These are phyloP conservation scores for Tripidium arundinaceum DNA, from an alignment of 202 grass and related monocot genomes.

Conservation along the genomic window DNA sequence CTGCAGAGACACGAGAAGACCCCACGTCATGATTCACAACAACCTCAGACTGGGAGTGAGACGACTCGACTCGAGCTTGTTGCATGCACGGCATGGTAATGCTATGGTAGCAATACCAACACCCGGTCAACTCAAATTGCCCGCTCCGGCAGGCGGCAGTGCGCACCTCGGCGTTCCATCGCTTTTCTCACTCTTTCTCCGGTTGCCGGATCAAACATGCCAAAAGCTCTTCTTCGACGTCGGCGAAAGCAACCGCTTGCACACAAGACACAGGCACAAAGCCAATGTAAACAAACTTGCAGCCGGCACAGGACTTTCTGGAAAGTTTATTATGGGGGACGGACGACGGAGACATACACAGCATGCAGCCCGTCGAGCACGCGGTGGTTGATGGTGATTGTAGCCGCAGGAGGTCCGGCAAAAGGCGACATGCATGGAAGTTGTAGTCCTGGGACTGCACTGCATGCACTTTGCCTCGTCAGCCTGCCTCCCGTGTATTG, in stretches of 20 bases:
- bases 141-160: neutral
- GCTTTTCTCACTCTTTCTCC: neutral
- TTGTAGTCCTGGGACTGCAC: neutral
- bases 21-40: no score
- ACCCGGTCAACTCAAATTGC: neutral
- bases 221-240: slow-evolving; percentile 21
- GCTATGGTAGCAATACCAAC: no score
- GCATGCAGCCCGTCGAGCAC: slow-evolving; percentile 11
- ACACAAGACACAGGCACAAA: neutral
- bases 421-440: neutral
- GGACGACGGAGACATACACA: neutral
- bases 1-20: no score
- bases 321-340: neutral
- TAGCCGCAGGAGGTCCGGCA: neutral
- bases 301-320: neutral
- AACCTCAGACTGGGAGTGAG: neutral
- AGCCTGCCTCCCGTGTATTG: neutral
- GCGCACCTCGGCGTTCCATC: neutral
- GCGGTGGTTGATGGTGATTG: slow-evolving; percentile 9
- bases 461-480: neutral
- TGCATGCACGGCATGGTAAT: slow-evolving; percentile 9
- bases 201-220: neutral
- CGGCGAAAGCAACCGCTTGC: neutral
- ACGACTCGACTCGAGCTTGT: neutral
- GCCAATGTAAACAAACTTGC: neutral